A percentile compares a stretch with the other conserved stretches of the same genome.
Conservation (phyloP, 2,329 filamentous ascomycete species). For the Aureobasidium sp. region DNA sequence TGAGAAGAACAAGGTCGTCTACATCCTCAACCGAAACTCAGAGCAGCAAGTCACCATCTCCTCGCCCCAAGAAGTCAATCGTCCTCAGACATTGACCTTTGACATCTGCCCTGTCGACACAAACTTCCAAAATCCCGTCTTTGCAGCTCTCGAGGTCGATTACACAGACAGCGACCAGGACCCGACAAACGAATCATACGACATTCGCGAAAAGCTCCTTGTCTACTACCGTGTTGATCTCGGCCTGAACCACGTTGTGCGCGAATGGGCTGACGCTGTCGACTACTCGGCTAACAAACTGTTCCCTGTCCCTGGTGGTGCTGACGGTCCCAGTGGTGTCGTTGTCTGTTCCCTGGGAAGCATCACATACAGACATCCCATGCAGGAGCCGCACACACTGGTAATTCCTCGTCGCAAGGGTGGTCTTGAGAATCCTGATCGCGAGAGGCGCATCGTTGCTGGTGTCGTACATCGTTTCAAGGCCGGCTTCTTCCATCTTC, state of each 20-base stretch:
- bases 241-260: constrained; percentile 91
- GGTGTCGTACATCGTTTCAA: constrained; percentile 98
- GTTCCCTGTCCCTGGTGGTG: constrained; percentile 91
- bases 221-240: constrained; percentile 98
- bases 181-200: constrained; percentile 70
- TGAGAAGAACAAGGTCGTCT: constrained; percentile 99
- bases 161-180: constrained; percentile 90
- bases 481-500: constrained; percentile 87
- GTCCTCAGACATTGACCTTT: constrained; percentile 82
- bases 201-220: constrained; percentile 78
- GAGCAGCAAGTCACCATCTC: constrained; percentile 95
- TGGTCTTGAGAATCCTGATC: constrained; percentile 81
- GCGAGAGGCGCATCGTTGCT: constrained; percentile 77
- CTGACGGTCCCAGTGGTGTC: constrained; percentile 88
- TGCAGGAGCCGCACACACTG: constrained; percentile 81
- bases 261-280: constrained; percentile 92
- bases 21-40: constrained; percentile 90
- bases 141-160: constrained; percentile 88
- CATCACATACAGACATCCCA: constrained; percentile 94
- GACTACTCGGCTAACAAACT: constrained; percentile 82
- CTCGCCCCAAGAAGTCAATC: constrained; percentile 92
- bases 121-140: constrained; percentile 94
- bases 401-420: constrained; percentile 81
- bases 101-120: constrained; percentile 84
- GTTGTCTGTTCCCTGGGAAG: constrained; percentile 91